Conservation (phyloP, 495 filamentous ascomycete genomes). For the Daldinia grandis region DNA sequence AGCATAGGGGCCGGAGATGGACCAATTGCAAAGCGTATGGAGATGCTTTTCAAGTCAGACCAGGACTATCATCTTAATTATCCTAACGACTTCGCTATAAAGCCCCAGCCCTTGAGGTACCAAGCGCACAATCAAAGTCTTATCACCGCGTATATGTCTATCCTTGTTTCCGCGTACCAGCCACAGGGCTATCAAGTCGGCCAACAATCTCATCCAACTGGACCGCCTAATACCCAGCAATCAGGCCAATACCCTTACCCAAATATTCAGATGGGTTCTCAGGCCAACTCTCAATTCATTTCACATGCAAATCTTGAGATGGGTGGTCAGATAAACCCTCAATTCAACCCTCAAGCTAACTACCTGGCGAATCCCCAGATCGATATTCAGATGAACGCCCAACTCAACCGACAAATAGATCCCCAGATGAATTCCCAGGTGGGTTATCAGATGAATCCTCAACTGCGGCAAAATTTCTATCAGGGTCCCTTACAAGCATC, state of each 20-base stretch:
- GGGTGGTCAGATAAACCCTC: background rate
- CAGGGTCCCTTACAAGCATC: background rate
- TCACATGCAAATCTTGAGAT: background rate
- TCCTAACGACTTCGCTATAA: constrained; percentile 13
- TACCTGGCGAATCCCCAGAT: background rate
- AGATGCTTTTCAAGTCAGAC: constrained; percentile 50
- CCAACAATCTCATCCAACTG: background rate
- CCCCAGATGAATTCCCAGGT: background rate
- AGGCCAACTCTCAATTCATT: background rate
- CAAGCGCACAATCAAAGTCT: constrained; percentile 18
- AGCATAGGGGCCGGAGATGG: constrained; percentile 47
- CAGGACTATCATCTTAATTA: constrained; percentile 37
- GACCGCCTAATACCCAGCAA: background rate
- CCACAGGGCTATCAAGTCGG: background rate
- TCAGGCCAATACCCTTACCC: background rate
- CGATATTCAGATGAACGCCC: background rate
- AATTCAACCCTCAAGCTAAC: background rate
- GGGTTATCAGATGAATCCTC: background rate
- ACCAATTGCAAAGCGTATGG: constrained; percentile 41
- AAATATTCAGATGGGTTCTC: background rate
- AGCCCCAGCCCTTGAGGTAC: constrained; percentile 15
- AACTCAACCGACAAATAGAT: background rate
- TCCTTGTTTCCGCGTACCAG: background rate
- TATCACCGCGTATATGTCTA: background rate
- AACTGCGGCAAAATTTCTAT: background rate